phyloP scores from a whole-genome alignment of 1,284 basidiomycete species.

The Cryptococcus hybrid region DNA sequence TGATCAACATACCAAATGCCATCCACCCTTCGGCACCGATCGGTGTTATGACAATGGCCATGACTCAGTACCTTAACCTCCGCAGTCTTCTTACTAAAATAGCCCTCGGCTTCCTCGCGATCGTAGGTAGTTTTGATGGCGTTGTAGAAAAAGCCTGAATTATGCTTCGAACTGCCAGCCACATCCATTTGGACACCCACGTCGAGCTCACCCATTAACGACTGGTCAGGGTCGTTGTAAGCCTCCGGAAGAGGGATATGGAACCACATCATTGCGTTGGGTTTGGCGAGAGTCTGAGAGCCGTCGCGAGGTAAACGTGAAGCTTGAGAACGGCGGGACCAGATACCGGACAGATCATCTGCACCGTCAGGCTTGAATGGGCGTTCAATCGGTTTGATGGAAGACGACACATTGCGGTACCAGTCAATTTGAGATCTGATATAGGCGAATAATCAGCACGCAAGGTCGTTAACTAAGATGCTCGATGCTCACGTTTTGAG shows the following conservation, averaged over 20 bases:
- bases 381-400: constrained; percentile 68
- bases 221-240: constrained; percentile 13
- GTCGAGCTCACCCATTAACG: constrained; percentile 55
- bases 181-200: constrained; percentile 64
- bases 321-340: constrained; percentile 43
- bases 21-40: constrained; percentile 78
- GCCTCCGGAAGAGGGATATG: constrained; percentile 82
- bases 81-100: constrained; percentile 22
- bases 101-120: constrained; percentile 58
- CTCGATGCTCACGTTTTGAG: constrained; percentile 54
- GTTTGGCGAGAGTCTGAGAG: constrained; percentile 67
- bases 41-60: constrained; percentile 82
- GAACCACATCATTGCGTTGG: constrained; percentile 92
- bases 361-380: constrained; percentile 74
- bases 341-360: constrained; percentile 64
- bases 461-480: background rate
- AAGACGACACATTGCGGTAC: constrained; percentile 74
- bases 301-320: constrained; percentile 2
- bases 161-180: constrained; percentile 60
- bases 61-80: constrained; percentile 65
- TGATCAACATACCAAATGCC: constrained; percentile 66
- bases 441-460: background rate
- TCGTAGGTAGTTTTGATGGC: constrained; percentile 59
- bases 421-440: constrained; percentile 69
- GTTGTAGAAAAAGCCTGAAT: constrained; percentile 76